Base-by-base conservation (phyloP, 2,329 filamentous ascomycete genomes). In the Microascus cirrosus region DNA sequence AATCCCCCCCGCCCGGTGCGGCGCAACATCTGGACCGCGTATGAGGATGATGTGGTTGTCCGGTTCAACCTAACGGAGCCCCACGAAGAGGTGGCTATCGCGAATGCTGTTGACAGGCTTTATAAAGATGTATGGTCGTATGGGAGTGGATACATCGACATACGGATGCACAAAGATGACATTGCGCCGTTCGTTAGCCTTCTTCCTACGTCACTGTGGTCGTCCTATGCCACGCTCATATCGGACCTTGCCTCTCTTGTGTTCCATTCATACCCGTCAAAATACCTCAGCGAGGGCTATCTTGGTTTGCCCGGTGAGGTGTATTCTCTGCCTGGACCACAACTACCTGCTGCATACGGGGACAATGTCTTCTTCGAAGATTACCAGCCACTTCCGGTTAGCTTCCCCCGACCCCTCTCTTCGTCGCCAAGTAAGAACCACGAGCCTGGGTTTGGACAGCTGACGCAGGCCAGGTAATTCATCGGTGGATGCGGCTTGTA, bases 121-220 rank as follows among this genome's bases (percentile, higher is more conserved):
- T 87, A 94, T 64, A 77, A 97, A 50, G 94, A 99, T 67, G 82
- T 97, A 1, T 99, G 94, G 94, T 86, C 89, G 24, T 90, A 89
- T 63, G 88, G 86, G 6, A 77, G 84, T 20, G 81, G 89, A 60
- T 94, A 87, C 77, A 89, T 94, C 28, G 94, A 99, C 69, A 85
- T 97, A 57, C 81, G 90, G 50, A 71, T 97, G 55, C 81, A 86
- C 57, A 84, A 87, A 67, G 83, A 90, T 64, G 84, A 90, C 63
- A 83, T 96, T 12, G 80, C 84, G n/a, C 84, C 89, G 18, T 77
- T 97, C 34, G 79, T 96, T 25, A 85, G 84, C 32, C 79, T 95
- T 28, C 79, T 99, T 6, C 93, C 94, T 11, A 66, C 75, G 12
- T 87, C 88, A 7, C 77, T 97, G 32, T 85, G 86, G 60, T 77